Percentiles rank a stretch among this genome's conserved stretches.
Evolutionary conservation across 441 rosid genomes (phyloP).

Genomic region (Metrosideros polymorpha): DNA sequence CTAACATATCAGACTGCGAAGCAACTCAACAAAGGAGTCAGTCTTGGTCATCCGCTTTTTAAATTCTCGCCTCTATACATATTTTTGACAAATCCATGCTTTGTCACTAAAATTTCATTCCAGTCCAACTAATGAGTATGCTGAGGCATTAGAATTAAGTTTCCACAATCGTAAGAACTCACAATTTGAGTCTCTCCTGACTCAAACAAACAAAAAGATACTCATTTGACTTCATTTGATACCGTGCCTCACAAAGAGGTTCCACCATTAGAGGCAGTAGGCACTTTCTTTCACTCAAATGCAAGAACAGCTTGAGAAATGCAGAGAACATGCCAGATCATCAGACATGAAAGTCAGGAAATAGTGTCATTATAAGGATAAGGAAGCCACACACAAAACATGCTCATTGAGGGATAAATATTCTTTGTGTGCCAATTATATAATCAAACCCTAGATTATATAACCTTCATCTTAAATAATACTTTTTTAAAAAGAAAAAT

Average conservation of each 20-base stretch:
- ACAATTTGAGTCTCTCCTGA: background rate
- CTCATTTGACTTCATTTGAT: background rate
- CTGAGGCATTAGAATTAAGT: background rate
- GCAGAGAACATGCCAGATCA: background rate
- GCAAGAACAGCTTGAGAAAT: background rate
- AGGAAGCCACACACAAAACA: background rate
- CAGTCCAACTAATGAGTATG: background rate
- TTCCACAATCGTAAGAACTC: background rate
- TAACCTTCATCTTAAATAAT: background rate
- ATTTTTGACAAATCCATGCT: background rate
- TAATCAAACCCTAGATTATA: background rate
- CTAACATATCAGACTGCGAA: background rate
- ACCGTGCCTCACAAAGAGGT: background rate
- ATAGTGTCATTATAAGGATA: background rate
- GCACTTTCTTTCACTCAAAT: background rate
- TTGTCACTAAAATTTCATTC: background rate
- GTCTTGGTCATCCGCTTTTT: background rate
- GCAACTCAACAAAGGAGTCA: background rate
- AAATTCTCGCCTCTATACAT: background rate
- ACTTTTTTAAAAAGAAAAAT: background rate
- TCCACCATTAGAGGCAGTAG: background rate
- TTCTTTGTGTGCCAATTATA: background rate
- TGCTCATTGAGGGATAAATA: background rate
- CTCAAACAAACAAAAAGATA: background rate
- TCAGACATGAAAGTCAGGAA: background rate